These are phyloP conservation scores for Haplosporangium sp. DNA, from an alignment of 371 early-diverging fungal genomes.

Conservation along the genomic window DNA sequence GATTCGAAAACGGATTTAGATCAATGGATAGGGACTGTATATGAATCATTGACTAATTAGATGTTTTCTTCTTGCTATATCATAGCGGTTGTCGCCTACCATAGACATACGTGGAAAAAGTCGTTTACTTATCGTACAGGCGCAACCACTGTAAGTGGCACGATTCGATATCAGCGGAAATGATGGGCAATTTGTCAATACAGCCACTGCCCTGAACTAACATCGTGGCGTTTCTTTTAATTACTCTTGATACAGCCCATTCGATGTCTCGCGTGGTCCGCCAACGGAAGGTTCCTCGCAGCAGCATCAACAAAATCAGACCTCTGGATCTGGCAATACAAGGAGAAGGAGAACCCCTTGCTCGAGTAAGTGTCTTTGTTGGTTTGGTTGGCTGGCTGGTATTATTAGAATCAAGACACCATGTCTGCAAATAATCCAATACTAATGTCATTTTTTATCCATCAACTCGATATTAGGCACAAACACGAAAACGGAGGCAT, in stretches of 20 bases:
- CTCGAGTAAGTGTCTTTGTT: constrained; percentile 9
- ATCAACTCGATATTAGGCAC: constrained; percentile 8
- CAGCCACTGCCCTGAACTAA: background rate
- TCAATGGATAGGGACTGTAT: too few relatives aligned
- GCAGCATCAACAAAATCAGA: constrained; percentile 23
- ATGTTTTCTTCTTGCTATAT: background rate
- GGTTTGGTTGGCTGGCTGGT: background rate
- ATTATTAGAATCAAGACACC: background rate
- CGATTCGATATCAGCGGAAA: background rate
- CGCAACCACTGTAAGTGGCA: constrained; percentile 20
- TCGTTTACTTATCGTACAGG: constrained; percentile 43
- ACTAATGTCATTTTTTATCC: background rate
- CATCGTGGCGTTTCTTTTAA: background rate
- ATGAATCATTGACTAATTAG: background rate
- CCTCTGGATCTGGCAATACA: constrained; percentile 52
- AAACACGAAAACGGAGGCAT: constrained; percentile 26
- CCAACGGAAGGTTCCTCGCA: constrained; percentile 38
- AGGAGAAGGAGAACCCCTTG: constrained; percentile 39
- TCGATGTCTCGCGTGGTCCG: constrained; percentile 28
- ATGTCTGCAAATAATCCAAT: background rate
- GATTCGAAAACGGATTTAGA: background rate
- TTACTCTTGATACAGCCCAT: constrained; percentile 3
- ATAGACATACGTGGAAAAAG: constrained; percentile 49
- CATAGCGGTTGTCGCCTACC: constrained; percentile 36
- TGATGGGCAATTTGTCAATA: too few relatives aligned